These are phyloP conservation scores for Naganishia randhawae DNA, from an alignment of 768 basidiomycete genomes.

Conservation along the genomic window DNA sequence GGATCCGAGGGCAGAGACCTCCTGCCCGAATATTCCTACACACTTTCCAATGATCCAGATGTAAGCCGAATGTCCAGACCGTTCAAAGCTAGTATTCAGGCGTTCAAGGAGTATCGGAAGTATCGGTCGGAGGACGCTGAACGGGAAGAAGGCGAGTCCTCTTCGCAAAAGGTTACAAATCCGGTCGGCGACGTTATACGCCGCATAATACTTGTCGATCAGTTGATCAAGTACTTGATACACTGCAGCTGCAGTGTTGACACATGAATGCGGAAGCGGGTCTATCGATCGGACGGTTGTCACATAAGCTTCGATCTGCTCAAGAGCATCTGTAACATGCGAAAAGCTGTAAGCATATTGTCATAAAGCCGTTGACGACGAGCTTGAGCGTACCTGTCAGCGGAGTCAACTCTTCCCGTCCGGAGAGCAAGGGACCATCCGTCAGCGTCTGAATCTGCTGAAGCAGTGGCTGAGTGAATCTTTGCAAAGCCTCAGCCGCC, in stretches of 20 bases:
- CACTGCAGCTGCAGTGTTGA: constrained; percentile 69
- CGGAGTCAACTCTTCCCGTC: constrained; percentile 67
- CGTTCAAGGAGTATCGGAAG: constrained; percentile 68
- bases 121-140: constrained; percentile 62
- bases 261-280: constrained; percentile 73
- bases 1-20: constrained; percentile 50
- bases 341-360: not conserved
- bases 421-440: constrained; percentile 57
- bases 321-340: constrained; percentile 65
- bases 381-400: constrained; percentile 62
- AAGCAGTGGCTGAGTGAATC: constrained; percentile 81
- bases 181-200: constrained; percentile 74
- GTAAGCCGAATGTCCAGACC: constrained; percentile 76
- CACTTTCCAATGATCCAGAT: constrained; percentile 91
- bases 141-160: constrained; percentile 73
- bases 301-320: constrained; percentile 90
- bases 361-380: not conserved
- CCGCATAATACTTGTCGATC: constrained; percentile 69
- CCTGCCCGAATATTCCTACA: constrained; percentile 69
- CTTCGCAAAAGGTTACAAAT: constrained; percentile 77
- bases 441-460: constrained; percentile 67
- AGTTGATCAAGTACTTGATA: constrained; percentile 81
- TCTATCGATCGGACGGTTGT: constrained; percentile 74
- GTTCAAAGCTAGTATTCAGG: constrained; percentile 74
- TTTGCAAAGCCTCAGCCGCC: constrained; percentile 77